phyloP scores from a whole-genome alignment of 78 protist genomes.

The Dictyostelium purpureum region DNA sequence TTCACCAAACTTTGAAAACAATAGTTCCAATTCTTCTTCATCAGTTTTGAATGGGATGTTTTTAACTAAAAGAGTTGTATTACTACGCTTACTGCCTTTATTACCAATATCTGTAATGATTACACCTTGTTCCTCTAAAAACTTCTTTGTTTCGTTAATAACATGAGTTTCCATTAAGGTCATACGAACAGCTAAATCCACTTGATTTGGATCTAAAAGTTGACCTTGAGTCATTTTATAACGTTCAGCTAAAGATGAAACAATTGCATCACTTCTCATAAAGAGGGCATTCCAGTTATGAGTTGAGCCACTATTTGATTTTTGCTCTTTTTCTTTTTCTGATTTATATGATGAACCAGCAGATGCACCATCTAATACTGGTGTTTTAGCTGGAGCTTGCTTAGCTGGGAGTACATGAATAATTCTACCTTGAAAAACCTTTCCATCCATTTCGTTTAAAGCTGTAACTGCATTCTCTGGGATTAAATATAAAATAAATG shows the following conservation, averaged over 20 bases:
- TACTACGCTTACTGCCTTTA: slow-evolving; percentile 43
- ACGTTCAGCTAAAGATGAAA: slow-evolving; percentile 83
- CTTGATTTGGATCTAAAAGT: slow-evolving; percentile 65
- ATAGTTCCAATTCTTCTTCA: slow-evolving; percentile 39
- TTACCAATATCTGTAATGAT: slow-evolving; percentile 73
- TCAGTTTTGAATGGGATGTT: slow-evolving; percentile 84
- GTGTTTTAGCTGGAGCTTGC: slow-evolving; percentile 7
- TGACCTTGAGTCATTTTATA: slow-evolving; percentile 83
- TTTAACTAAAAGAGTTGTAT: slow-evolving; percentile 90
- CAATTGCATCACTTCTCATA: slow-evolving; percentile 93
- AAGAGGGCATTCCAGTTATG: slow-evolving; percentile 96
- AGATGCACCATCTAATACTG: neutral
- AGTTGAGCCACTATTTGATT: slow-evolving; percentile 42
- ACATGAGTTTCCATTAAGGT: slow-evolving; percentile 93
- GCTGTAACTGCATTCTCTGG: slow-evolving; percentile 92
- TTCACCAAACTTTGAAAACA: slow-evolving; percentile 82
- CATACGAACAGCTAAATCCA: slow-evolving; percentile 85
- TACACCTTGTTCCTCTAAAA: slow-evolving; percentile 83
- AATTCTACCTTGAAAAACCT: slow-evolving; percentile 82
- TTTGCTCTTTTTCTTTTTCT: slow-evolving; percentile 43
- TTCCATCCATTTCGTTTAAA: slow-evolving; percentile 69
- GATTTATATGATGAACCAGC: slow-evolving; percentile 50
- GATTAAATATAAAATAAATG: slow-evolving; percentile 81
- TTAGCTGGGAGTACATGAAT: slow-evolving; percentile 92
- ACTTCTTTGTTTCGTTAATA: slow-evolving; percentile 81